A percentile compares a stretch with the other conserved stretches of the same genome.
phyloP scores from a whole-genome alignment of 768 basidiomycete genomes.

The Phaffia tasmanica region DNA sequence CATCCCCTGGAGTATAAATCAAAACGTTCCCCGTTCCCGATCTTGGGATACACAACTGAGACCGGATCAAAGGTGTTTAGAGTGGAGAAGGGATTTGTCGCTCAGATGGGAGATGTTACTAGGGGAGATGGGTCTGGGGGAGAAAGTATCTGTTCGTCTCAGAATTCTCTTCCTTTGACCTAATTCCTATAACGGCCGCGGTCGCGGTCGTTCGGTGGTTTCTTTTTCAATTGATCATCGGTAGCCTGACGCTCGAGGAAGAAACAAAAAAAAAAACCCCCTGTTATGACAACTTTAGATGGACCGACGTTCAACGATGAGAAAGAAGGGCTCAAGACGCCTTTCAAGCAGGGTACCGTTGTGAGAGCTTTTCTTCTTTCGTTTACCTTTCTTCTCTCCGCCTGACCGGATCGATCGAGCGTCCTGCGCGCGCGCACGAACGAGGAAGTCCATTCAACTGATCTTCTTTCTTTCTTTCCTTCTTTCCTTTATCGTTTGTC shows the following conservation, averaged over 20 bases:
- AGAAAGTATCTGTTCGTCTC: conserved; percentile 41
- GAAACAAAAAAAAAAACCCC: conserved; percentile 25
- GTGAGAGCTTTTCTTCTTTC: conserved; percentile 28
- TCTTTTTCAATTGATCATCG: not conserved
- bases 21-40: conserved; percentile 45
- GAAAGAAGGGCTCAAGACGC: conserved; percentile 45
- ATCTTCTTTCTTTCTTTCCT: too few species aligned
- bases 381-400: too few species aligned
- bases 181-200: not conserved
- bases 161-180: not conserved
- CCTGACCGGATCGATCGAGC: too few species aligned
- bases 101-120: conserved; percentile 50
- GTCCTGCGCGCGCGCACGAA: too few species aligned
- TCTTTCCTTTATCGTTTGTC: too few species aligned
- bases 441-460: too few species aligned
- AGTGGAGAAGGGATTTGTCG: conserved; percentile 45
- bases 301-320: conserved; percentile 48
- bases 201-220: not conserved
- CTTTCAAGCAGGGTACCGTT: conserved; percentile 42
- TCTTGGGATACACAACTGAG: conserved; percentile 39
- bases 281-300: conserved; percentile 39
- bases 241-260: conserved; percentile 19
- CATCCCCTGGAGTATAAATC: conserved; percentile 39
- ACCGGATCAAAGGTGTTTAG: conserved; percentile 44
- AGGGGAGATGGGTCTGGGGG: conserved; percentile 48